Conservation (phyloP, 495 filamentous ascomycete species). For the Tuber melanosporum region DNA sequence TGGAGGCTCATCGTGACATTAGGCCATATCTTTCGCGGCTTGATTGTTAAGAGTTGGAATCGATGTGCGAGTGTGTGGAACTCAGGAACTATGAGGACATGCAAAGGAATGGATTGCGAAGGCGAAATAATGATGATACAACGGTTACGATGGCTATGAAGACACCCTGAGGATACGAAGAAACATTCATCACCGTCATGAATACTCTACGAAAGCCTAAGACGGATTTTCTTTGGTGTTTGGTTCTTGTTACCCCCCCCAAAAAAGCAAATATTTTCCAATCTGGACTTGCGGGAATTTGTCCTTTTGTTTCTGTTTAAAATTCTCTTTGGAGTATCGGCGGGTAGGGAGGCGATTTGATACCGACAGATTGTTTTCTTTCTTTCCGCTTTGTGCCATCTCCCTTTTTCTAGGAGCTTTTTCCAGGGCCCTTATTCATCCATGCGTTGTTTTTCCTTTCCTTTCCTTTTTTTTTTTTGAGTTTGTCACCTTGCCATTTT, state of each 20-base stretch:
- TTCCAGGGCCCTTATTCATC: slow-evolving; percentile 3
- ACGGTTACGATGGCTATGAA: slow-evolving; percentile 11
- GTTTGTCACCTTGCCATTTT: slow-evolving; percentile 14
- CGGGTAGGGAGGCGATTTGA: neutral
- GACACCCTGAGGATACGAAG: neutral
- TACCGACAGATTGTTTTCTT: slow-evolving; percentile 11
- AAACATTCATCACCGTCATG: neutral
- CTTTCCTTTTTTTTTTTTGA: slow-evolving; percentile 3
- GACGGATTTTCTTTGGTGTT: neutral
- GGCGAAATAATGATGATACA: slow-evolving; percentile 19
- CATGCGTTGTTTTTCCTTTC: neutral
- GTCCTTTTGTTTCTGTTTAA: slow-evolving; percentile 24
- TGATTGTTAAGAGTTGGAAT: slow-evolving; percentile 3
- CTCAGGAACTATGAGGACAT: neutral
- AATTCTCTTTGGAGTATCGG: neutral
- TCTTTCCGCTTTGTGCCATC: slow-evolving; percentile 17
- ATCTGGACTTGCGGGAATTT: slow-evolving; percentile 30
- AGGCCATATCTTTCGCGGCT: slow-evolving; percentile 14
- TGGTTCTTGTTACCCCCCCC: slow-evolving; percentile 11
- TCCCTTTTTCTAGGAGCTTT: slow-evolving; percentile 6
- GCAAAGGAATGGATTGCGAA: neutral
- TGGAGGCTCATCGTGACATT: slow-evolving; percentile 40
- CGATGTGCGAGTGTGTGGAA: slow-evolving; percentile 8
- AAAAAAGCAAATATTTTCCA: slow-evolving; percentile 15
- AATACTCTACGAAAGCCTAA: neutral